Conservation (phyloP, 2,329 filamentous ascomycete genomes). For the Ceratocystiopsis sp. region DNA sequence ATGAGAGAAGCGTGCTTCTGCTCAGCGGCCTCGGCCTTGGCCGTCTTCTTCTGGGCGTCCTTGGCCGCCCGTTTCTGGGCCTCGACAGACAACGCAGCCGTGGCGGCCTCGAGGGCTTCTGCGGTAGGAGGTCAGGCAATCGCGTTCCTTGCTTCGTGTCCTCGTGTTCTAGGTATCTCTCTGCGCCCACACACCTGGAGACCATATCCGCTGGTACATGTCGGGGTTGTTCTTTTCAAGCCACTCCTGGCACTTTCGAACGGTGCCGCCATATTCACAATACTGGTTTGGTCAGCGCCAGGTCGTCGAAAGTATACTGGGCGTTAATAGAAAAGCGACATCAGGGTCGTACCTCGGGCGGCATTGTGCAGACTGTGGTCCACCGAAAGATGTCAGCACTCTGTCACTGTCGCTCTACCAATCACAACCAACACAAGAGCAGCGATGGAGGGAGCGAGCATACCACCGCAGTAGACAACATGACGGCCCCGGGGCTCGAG, state of each 20-base stretch:
- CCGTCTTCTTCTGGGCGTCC: slow-evolving; percentile 91
- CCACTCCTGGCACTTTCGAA: slow-evolving; percentile 97
- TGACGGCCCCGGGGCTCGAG: slow-evolving; percentile 32
- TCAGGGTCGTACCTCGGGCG: slow-evolving; percentile 37
- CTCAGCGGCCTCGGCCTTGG: slow-evolving; percentile 79
- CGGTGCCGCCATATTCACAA: slow-evolving; percentile 94
- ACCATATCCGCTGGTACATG: slow-evolving; percentile 70
- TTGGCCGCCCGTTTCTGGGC: slow-evolving; percentile 91
- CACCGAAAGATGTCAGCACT: slow-evolving; percentile 3
- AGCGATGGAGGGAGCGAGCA: slow-evolving; percentile 11
- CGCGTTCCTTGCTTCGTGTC: too few species aligned
- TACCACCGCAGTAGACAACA: slow-evolving; percentile 43
- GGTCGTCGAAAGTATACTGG: background rate
- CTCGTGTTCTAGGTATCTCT: too few species aligned
- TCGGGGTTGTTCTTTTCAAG: slow-evolving; percentile 56
- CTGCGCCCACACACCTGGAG: slow-evolving; percentile 46
- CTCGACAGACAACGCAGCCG: slow-evolving; percentile 72
- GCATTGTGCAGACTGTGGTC: slow-evolving; percentile 42
- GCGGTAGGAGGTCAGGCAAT: background rate
- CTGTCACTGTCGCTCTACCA: background rate
- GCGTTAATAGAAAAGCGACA: background rate
- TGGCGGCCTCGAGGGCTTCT: slow-evolving; percentile 72
- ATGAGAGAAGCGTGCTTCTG: slow-evolving; percentile 69
- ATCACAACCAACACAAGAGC: background rate
- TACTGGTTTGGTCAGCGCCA: slow-evolving; percentile 41